phyloP scores from a whole-genome alignment of 2,329 filamentous ascomycete genomes.

The Nothomitra cinnamomea region DNA sequence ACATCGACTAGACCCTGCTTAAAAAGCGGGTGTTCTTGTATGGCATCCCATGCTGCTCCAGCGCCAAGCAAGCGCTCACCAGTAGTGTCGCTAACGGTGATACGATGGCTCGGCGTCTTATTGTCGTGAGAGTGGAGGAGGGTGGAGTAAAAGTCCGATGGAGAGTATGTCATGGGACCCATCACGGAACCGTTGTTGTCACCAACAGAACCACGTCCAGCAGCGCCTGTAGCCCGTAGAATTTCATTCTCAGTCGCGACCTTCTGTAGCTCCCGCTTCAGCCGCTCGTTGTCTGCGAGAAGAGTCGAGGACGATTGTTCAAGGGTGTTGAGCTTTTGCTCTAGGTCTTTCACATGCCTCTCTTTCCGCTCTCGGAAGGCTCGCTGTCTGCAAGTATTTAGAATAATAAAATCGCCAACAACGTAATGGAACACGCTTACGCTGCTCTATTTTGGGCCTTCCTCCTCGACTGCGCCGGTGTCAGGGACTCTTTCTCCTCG shows the following conservation, averaged over 20 bases:
- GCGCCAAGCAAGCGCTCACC: constrained; percentile 57
- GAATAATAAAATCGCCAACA: background rate
- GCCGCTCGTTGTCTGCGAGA: constrained; percentile 66
- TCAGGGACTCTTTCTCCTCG: constrained; percentile 35
- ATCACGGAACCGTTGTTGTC: constrained; percentile 27
- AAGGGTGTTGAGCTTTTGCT: constrained; percentile 63
- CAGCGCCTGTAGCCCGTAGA: constrained; percentile 55
- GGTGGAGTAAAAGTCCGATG: constrained; percentile 53
- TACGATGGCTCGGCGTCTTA: constrained; percentile 44
- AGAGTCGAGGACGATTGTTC: constrained; percentile 58
- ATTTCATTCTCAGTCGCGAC: constrained; percentile 86
- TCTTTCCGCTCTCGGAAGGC: constrained; percentile 95
- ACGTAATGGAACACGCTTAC: constrained; percentile 30
- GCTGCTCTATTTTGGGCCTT: constrained; percentile 59
- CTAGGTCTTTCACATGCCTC: constrained; percentile 81
- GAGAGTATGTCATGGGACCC: constrained; percentile 53
- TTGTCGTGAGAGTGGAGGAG: constrained; percentile 39
- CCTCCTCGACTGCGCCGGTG: constrained; percentile 39
- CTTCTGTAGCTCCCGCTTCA: constrained; percentile 71
- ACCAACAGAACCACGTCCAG: constrained; percentile 17
- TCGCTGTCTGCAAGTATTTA: constrained; percentile 51
- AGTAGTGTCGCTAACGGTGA: constrained; percentile 42
- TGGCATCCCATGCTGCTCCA: constrained; percentile 76
- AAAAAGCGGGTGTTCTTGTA: constrained; percentile 64
- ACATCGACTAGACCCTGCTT: constrained; percentile 66